These are phyloP conservation scores for Clohesyomyces aquaticus DNA, from an alignment of 495 filamentous ascomycete genomes.

Conservation along the genomic window DNA sequence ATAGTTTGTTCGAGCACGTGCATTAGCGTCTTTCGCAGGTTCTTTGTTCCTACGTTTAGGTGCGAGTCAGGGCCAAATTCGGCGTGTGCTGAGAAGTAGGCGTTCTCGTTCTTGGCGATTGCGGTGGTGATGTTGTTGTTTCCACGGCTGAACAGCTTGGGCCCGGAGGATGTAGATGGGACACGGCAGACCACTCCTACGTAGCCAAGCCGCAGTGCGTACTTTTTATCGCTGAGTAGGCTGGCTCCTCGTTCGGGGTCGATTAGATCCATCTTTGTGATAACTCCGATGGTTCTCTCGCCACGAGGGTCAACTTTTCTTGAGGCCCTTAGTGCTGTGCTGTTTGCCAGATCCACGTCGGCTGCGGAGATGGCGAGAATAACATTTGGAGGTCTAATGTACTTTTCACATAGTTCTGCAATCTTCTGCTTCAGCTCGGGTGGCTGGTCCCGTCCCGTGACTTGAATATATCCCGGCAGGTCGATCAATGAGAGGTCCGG, in stretches of 20 bases:
- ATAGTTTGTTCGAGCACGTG: slow-evolving; percentile 95
- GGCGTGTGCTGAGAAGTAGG: slow-evolving; percentile 85
- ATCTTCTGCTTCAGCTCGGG: slow-evolving; percentile 94
- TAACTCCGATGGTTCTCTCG: slow-evolving; percentile 94
- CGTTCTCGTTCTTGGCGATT: slow-evolving; percentile 84
- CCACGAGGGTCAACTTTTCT: slow-evolving; percentile 90
- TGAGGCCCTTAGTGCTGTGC: slow-evolving; percentile 87
- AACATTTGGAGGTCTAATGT: slow-evolving; percentile 93
- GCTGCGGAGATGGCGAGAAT: slow-evolving; percentile 97
- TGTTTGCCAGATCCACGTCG: slow-evolving; percentile 96
- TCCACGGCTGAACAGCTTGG: slow-evolving; percentile 77
- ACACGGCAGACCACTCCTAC: slow-evolving; percentile 90
- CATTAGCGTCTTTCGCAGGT: slow-evolving; percentile 93
- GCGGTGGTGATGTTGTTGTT: slow-evolving; percentile 78
- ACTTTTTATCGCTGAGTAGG: slow-evolving; percentile 86
- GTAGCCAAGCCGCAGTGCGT: slow-evolving; percentile 93
- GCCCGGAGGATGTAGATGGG: slow-evolving; percentile 60
- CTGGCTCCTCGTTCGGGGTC: slow-evolving; percentile 76
- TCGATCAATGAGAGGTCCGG: slow-evolving; percentile 97
- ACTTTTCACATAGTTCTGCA: slow-evolving; percentile 94
- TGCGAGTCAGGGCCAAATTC: slow-evolving; percentile 76
- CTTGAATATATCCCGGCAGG: slow-evolving; percentile 95
- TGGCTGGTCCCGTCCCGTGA: slow-evolving; percentile 87
- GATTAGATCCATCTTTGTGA: slow-evolving; percentile 99
- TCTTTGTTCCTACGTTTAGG: slow-evolving; percentile 78